A percentile compares a stretch with the other conserved stretches of the same genome.
These are phyloP conservation scores for Thecaphora frezii DNA, from an alignment of 1,284 basidiomycete species.

Conservation along the genomic window DNA sequence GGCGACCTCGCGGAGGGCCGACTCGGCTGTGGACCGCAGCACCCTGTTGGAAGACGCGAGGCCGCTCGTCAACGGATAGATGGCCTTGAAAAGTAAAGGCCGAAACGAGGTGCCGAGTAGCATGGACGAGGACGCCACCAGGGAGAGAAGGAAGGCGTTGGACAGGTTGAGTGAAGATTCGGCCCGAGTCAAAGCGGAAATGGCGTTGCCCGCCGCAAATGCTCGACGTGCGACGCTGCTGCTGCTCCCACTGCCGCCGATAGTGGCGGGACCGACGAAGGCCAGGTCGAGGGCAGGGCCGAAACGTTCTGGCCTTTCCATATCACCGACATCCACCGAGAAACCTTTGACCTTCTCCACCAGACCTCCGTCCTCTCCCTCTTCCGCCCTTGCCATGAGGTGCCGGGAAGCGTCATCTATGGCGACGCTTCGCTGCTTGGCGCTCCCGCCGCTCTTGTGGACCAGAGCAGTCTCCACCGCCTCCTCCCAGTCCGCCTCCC, in stretches of 20 bases:
- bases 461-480: not conserved
- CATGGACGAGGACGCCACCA: conserved; percentile 28
- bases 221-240: not conserved
- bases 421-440: not conserved
- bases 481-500: conserved; percentile 41
- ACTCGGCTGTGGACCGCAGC: conserved; percentile 12
- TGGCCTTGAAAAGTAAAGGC: conserved; percentile 25
- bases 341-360: conserved; percentile 26
- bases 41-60: conserved; percentile 21
- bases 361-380: not conserved
- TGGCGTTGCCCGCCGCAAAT: too few species aligned
- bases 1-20: conserved; percentile 32
- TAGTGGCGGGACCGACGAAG: conserved; percentile 27
- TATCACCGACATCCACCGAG: conserved; percentile 3
- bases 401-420: too few species aligned
- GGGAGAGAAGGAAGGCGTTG: conserved; percentile 29
- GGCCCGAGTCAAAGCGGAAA: conserved; percentile 5
- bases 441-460: not conserved
- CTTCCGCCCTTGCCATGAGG: too few species aligned
- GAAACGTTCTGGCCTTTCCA: conserved; percentile 1
- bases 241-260: conserved; percentile 5
- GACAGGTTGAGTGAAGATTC: conserved; percentile 6
- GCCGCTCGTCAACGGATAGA: conserved; percentile 49
- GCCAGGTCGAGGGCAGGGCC: conserved; percentile 38
- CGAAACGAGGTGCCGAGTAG: conserved; percentile 48